Evolutionary conservation across 495 filamentous ascomycete genomes (phyloP), one percentile per base, ranked within the genome.

Genomic region (Xylaria venustula): DNA sequence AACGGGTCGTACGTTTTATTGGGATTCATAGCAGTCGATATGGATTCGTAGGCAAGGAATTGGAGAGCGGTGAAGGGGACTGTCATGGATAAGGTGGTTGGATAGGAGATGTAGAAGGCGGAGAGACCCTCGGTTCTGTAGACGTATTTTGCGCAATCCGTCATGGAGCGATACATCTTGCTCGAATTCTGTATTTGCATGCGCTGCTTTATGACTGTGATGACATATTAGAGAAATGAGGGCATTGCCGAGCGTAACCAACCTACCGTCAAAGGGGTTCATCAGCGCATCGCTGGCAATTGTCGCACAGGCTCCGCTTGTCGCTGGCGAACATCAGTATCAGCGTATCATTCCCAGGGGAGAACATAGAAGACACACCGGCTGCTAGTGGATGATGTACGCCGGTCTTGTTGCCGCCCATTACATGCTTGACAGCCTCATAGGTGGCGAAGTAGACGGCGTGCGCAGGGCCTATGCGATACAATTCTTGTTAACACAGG

Each of bases 391-490:
- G 93, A 73, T 99, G 95, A 73, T 99, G 93, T 41, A 90, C 89
- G 59, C 88, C 87, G 45, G 87, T 88, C 61, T 86, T 85, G 71
- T 98, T 98, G 15, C 94, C 94, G 66, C 94, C 94, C 78, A 96
- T 92, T 37, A 92, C 71, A 60, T 98, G 92, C 80, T 99, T 98
- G 60, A 98, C 94, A 17, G 89, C 84, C 79, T 99, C 94, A 70
- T 98, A 99, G 54, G 94, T 97, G 44, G 91, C 92, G 73, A 99
- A 99, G 73, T 99, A 98, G 46, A 98, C 91, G 19, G 94, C 94
- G 69, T 99, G 94, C 48, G 94, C 94, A 61, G 94, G 94, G 63
- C 93, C 94, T 97, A 62, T 56, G 63, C 30, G 68, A 51, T 56
- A 14, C 36, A 23, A 23, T 32, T 41, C 54, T 51, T 19, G 47